Conservation (phyloP, 768 basidiomycete genomes). For the Pleurotus tuber-regium region DNA sequence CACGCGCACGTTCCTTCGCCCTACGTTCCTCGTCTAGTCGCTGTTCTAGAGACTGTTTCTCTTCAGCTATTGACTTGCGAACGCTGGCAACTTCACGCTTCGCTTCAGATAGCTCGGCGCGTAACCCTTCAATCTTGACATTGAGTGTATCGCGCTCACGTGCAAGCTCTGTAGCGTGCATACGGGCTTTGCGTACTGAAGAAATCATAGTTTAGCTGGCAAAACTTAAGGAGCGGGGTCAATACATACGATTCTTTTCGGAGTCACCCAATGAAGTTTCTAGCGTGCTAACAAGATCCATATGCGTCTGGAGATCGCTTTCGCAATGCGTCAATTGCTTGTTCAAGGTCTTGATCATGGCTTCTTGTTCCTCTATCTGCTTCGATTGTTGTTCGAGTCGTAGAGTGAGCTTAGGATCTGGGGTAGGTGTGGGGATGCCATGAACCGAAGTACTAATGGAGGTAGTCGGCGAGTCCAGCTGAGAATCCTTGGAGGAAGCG, state of each 20-base stretch:
- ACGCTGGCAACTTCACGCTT: conserved; percentile 78
- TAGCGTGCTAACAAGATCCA: conserved; percentile 82
- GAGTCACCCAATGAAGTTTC: conserved; percentile 88
- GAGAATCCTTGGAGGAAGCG: conserved; percentile 64
- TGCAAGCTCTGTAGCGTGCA: conserved; percentile 89
- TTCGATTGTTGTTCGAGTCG: conserved; percentile 75
- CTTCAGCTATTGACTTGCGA: conserved; percentile 79
- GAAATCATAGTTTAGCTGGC: conserved; percentile 8
- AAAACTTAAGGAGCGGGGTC: conserved; percentile 9
- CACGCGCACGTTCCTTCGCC: conserved; percentile 85
- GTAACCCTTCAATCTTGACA: conserved; percentile 61
- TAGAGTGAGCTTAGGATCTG: conserved; percentile 54
- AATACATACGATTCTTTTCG: conserved; percentile 90
- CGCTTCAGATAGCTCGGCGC: conserved; percentile 71
- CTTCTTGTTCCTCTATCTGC: conserved; percentile 79
- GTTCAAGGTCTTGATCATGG: conserved; percentile 91
- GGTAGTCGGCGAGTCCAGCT: conserved; percentile 63
- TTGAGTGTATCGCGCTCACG: conserved; percentile 80
- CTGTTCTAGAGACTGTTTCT: conserved; percentile 84
- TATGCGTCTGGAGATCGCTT: conserved; percentile 85
- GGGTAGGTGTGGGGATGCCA: conserved; percentile 25
- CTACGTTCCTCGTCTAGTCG: conserved; percentile 83
- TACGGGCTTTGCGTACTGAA: conserved; percentile 86
- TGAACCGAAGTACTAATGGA: conserved; percentile 48
- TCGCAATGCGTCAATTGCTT: conserved; percentile 95